Evolutionary conservation across 441 rosid species (phyloP).

Genomic region (Corymbia citriodora): DNA sequence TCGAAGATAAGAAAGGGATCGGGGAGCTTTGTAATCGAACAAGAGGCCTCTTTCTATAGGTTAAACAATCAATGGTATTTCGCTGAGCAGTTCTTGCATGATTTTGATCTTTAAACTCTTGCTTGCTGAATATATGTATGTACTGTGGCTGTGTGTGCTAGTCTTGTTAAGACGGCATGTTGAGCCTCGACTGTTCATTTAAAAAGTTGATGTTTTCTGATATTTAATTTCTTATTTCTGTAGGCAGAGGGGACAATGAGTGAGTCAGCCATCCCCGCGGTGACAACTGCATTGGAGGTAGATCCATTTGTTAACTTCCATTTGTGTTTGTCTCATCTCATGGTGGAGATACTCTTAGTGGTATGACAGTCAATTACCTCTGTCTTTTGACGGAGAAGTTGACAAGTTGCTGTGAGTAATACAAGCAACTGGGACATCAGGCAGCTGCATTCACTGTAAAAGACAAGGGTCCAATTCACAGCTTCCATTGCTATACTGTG

Average conservation of each 20-base stretch:
- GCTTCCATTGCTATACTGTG: background rate
- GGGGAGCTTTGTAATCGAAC: background rate
- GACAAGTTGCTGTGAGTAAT: background rate
- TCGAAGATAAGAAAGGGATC: background rate
- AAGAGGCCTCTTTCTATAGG: background rate
- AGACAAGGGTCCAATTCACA: background rate
- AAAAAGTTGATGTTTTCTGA: background rate
- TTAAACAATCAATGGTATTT: background rate
- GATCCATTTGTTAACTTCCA: background rate
- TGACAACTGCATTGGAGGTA: constrained; percentile 78
- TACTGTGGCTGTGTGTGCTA: background rate
- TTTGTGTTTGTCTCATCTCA: background rate
- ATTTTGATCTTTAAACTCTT: background rate
- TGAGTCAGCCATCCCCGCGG: constrained; percentile 61
- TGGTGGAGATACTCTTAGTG: background rate
- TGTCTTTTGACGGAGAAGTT: background rate
- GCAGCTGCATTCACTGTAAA: background rate
- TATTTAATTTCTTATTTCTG: constrained; percentile 10
- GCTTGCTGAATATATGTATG: background rate
- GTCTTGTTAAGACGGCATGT: background rate
- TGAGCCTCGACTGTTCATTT: background rate
- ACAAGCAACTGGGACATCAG: background rate
- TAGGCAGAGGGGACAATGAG: constrained; percentile 93
- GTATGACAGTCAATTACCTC: background rate
- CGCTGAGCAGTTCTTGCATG: background rate